phyloP scores from a whole-genome alignment of 768 basidiomycete species.

The Leccinum ochraceum region DNA sequence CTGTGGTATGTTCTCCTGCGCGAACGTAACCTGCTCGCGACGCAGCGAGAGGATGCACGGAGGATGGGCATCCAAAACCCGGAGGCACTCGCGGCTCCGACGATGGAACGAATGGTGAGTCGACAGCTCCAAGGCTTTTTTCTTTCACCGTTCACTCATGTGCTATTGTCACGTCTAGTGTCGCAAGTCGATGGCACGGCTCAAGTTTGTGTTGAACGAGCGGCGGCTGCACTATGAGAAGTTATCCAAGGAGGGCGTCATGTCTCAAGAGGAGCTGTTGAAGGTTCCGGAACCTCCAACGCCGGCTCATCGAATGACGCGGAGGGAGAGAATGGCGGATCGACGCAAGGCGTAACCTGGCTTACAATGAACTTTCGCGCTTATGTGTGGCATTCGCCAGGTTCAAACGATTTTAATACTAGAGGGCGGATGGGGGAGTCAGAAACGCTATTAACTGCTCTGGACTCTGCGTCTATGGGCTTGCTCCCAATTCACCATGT shows the following conservation, averaged over 20 bases:
- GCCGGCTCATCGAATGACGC: slow-evolving; percentile 20
- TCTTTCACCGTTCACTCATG: slow-evolving; percentile 8
- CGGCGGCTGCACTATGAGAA: slow-evolving; percentile 78
- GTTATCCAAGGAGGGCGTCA: slow-evolving; percentile 19
- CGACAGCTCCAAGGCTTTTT: too few species aligned
- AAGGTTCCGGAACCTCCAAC: slow-evolving; percentile 14
- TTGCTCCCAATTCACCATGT: slow-evolving; percentile 68
- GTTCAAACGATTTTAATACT: slow-evolving; percentile 5
- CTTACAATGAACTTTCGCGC: background rate
- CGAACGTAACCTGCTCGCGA: slow-evolving; percentile 88
- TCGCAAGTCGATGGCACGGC: slow-evolving; percentile 95
- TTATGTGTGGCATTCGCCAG: slow-evolving; percentile 11
- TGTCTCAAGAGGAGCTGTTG: slow-evolving; percentile 21
- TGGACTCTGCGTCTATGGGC: slow-evolving; percentile 18
- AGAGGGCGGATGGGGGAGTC: background rate
- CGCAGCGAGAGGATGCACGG: slow-evolving; percentile 79
- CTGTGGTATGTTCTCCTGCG: slow-evolving; percentile 91
- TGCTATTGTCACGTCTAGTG: slow-evolving; percentile 47
- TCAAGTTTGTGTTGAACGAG: slow-evolving; percentile 91
- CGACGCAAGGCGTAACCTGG: slow-evolving; percentile 19
- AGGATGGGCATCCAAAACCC: slow-evolving; percentile 50
- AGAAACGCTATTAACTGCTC: slow-evolving; percentile 13
- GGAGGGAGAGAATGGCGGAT: slow-evolving; percentile 20
- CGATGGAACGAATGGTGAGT: slow-evolving; percentile 45
- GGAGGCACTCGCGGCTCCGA: slow-evolving; percentile 29